Evolutionary conservation across 768 basidiomycete species (phyloP), one percentile per base, ranked within the genome.

Genomic region (Tubosaeta sp.): DNA sequence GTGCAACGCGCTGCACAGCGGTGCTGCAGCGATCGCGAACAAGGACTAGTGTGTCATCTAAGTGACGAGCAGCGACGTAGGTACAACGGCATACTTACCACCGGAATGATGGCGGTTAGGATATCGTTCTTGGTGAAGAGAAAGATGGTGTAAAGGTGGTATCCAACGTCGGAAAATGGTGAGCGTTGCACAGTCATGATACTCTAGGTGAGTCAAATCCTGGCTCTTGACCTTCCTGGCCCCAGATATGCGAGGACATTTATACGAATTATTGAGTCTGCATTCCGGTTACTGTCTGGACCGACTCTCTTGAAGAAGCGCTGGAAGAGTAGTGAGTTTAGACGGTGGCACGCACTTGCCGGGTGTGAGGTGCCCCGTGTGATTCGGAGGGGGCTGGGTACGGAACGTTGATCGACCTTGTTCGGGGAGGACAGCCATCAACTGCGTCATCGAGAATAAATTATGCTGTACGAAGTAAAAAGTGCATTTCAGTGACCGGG

Each of bases 121-220:
- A 77, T 67, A 54, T 79, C 78, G 13, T 76, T 72, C 54, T 72
- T 71, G 21, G 69, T 73, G 63, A 78, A 77, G 29, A 75, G 69
- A 48, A 69, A 73, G 25, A 69, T 31, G 19, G 63, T 69, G 41
- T 67, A 62, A 25, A 67, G 49, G 39, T 65, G 52, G 36, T 59
- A 60, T 45, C 19, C 29, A 24, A 66, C 49, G 3, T 66, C 51
- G 24, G 53, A 14, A 8, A 51, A 21, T 3, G 10, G 6, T 3
- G 49, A 45, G 41, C 39, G 44, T 22, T 61, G 57, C 11, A 64
- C 51, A 18, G 57, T 62, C 62, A 64, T 64, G 46, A 22, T 48
- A 10, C 39, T 31, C 34, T 11, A 39, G 21, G 30, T 16, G 24
- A 44, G 16, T 30, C 5, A n/a, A 16, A 6, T 18, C 27, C 11